Evolutionary conservation across 352 stramenopile genomes (phyloP).

Genomic region (Peronosclerospora sorghi): DNA sequence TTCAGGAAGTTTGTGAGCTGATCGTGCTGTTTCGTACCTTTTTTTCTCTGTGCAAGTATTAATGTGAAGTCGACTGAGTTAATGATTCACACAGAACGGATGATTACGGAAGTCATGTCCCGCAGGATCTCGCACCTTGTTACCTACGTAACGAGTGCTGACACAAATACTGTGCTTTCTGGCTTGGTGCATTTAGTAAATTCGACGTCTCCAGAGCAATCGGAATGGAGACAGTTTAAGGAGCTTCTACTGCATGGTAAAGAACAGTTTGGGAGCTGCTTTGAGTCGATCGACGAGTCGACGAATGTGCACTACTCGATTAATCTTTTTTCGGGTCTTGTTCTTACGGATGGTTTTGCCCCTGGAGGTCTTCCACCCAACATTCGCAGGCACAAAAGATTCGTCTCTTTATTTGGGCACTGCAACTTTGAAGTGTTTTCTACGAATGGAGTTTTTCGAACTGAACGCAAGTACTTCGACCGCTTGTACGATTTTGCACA

Average conservation of each 20-base stretch:
- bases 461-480: no score
- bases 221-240: slow-evolving; percentile 16
- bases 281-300: slow-evolving; percentile 5
- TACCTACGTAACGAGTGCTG: slow-evolving; percentile 2
- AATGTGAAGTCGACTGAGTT: slow-evolving; percentile 9
- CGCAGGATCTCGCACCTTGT: slow-evolving; percentile 11
- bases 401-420: slow-evolving; percentile 28
- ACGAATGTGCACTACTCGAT: slow-evolving; percentile 25
- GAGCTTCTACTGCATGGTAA: neutral
- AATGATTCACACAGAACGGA: slow-evolving; percentile 11
- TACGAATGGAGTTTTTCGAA: slow-evolving; percentile 21
- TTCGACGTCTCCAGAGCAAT: slow-evolving; percentile 5
- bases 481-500: slow-evolving; percentile 35
- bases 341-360: slow-evolving; percentile 30
- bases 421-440: slow-evolving; percentile 43
- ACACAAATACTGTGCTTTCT: slow-evolving; percentile 4
- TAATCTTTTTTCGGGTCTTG: slow-evolving; percentile 36
- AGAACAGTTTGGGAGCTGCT: no score
- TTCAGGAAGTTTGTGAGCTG: slow-evolving; percentile 29
- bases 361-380: slow-evolving; percentile 24
- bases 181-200: no score
- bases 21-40: slow-evolving; percentile 35
- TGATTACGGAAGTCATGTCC: slow-evolving; percentile 31
- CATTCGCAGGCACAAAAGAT: slow-evolving; percentile 24
- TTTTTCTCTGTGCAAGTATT: slow-evolving; percentile 15